Base-by-base conservation (phyloP, 164 flowering plant genomes). In the Macadamia integrifolia region DNA sequence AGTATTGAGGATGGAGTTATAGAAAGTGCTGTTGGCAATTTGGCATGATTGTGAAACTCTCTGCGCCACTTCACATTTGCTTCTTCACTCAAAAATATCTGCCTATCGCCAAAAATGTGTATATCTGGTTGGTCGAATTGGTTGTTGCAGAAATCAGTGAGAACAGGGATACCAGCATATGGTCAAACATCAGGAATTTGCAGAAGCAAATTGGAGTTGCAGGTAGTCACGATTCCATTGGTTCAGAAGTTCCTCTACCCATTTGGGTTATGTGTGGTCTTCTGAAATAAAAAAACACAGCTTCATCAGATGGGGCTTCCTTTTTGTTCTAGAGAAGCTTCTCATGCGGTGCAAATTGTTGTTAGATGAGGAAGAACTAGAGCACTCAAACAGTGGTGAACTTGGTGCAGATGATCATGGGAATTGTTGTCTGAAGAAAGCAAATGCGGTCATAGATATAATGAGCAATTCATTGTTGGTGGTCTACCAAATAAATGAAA, bases 31-130 rank as follows among this genome's bases (percentile, higher is more conserved):
- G 61, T 23, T 23, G 23, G 23, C 23, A 23, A 23, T 23, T 78
- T 70, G 69, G 73, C 70, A 72, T 65, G 79, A 76, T 82, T 71
- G 81, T 77, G 35, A 89, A 83, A 69, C 82, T 84, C 14, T 79
- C 92, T 95, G 99, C 98, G 84, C 94, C 68, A 95, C 87, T 57
- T 77, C 92, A 70, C 99, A 95, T 83, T 90, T 97, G 71, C 96
- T 95, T 79, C 88, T 95, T 77, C 99, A 95, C 80, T 92, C 99
- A 29, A 90, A 89, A 68, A 85, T 91, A 71, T 66, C 75, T 62
- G 72, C 87, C 42, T 89, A 73, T 67, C 96, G 96, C n/a, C 90
- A 23, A 79, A 64, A 92, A 90, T 79, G 98, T 97, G 43, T 92
- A 91, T 74, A 80, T 81, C 72, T 95, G 99, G 99, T 77, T 95